Evolutionary conservation across 768 basidiomycete genomes (phyloP).

Genomic region (Termitomyces sp.): DNA sequence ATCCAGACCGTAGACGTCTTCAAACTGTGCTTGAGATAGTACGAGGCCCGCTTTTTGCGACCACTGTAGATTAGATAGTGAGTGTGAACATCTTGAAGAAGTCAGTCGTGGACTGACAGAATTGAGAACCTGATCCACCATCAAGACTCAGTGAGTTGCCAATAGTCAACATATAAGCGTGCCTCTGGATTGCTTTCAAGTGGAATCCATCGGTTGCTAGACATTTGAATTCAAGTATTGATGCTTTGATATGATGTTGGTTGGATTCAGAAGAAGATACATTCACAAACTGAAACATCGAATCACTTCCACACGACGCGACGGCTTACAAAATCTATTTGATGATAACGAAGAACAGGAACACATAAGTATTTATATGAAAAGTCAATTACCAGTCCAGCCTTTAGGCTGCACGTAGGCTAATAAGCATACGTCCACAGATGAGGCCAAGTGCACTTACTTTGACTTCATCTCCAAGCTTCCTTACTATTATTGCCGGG

Average conservation of each 20-base stretch:
- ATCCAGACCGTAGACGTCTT: conserved; percentile 73
- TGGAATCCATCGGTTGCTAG: conserved; percentile 58
- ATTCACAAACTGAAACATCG: not conserved
- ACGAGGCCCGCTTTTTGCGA: conserved; percentile 62
- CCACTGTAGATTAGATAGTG: conserved; percentile 42
- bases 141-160: not conserved
- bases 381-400: conserved; percentile 12
- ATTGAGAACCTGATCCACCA: conserved; percentile 39
- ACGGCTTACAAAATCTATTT: not conserved
- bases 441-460: conserved; percentile 23
- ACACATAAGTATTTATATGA: not conserved
- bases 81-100: not conserved
- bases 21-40: conserved; percentile 43
- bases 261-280: not conserved
- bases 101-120: conserved; percentile 24
- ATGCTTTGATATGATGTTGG: not conserved
- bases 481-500: conserved; percentile 57
- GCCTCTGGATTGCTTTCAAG: conserved; percentile 68
- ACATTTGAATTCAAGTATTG: conserved; percentile 1
- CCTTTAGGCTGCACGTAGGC: conserved; percentile 11
- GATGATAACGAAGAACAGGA: not conserved
- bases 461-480: conserved; percentile 75
- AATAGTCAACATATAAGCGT: not conserved
- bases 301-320: not conserved
- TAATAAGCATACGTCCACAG: not conserved